Conservation (phyloP, 2,329 filamentous ascomycete species). For the Aureobasidium sp. region DNA sequence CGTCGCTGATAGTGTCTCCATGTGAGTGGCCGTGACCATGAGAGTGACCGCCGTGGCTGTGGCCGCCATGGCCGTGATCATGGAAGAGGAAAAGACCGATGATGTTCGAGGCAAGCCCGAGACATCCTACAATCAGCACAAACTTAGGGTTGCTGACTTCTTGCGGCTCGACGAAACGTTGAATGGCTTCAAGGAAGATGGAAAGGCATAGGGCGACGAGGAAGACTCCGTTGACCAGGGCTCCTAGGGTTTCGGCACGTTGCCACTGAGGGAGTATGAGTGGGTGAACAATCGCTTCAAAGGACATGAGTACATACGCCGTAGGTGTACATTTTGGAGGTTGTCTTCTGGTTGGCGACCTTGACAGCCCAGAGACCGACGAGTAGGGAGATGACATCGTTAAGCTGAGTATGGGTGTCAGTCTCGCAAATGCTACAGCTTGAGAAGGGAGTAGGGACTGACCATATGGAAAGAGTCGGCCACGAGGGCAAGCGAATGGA, state of each 20-base stretch:
- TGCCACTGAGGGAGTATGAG: constrained; percentile 61
- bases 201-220: constrained; percentile 92
- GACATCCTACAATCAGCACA: constrained; percentile 80
- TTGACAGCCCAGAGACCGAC: constrained; percentile 95
- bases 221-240: constrained; percentile 95
- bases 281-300: too few relatives aligned
- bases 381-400: constrained; percentile 90
- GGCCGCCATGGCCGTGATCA: constrained; percentile 68
- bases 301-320: constrained; percentile 53
- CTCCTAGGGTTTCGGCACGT: constrained; percentile 91
- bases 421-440: background rate
- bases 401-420: constrained; percentile 51
- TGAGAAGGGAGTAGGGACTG: constrained; percentile 24
- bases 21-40: constrained; percentile 42
- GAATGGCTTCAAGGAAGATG: constrained; percentile 91
- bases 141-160: constrained; percentile 77
- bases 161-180: constrained; percentile 85
- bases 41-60: constrained; percentile 55
- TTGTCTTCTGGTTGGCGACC: constrained; percentile 71
- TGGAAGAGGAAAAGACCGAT: constrained; percentile 85
- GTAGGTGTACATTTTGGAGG: constrained; percentile 88
- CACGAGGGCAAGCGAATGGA: constrained; percentile 85
- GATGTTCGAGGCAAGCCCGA: constrained; percentile 82
- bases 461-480: constrained; percentile 99
- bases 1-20: constrained; percentile 32